These are phyloP conservation scores for Ajuga chamaepitys DNA, from an alignment of 257 asterid species.

Conservation along the genomic window DNA sequence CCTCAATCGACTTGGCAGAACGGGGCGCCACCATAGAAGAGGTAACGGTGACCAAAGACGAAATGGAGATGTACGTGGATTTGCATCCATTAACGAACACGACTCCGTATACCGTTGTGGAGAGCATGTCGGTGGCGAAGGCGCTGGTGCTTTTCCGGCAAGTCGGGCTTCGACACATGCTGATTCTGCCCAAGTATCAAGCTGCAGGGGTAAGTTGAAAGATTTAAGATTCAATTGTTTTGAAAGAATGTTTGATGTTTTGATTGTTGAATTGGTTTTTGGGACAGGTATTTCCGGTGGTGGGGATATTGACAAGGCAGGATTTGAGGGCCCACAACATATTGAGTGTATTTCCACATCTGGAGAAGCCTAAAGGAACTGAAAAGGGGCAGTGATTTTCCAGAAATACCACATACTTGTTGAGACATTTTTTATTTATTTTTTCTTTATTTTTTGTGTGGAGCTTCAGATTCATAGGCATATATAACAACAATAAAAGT, in stretches of 20 bases:
- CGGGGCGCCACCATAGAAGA: constrained; percentile 60
- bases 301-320: constrained; percentile 87
- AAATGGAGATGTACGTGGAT: constrained; percentile 85
- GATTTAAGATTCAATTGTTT: not conserved
- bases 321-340: constrained; percentile 79
- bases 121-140: constrained; percentile 80
- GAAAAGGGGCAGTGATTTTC: constrained; percentile 43
- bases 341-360: constrained; percentile 63
- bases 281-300: constrained; percentile 71
- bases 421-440: not conserved
- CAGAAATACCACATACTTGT: constrained; percentile 3
- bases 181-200: constrained; percentile 71
- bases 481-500: not conserved
- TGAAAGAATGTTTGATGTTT: not conserved
- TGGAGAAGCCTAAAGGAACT: constrained; percentile 40
- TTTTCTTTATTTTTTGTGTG: constrained; percentile 10
- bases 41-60: constrained; percentile 44
- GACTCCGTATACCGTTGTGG: constrained; percentile 68
- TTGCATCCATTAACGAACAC: constrained; percentile 76
- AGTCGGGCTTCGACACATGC: constrained; percentile 81
- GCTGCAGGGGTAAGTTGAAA: constrained; percentile 62
- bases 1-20: constrained; percentile 67
- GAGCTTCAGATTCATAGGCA: constrained; percentile 11
- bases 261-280: too few species aligned
- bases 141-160: constrained; percentile 78